Evolutionary conservation across 768 basidiomycete genomes (phyloP).

Genomic region (Termitomyces heimii): DNA sequence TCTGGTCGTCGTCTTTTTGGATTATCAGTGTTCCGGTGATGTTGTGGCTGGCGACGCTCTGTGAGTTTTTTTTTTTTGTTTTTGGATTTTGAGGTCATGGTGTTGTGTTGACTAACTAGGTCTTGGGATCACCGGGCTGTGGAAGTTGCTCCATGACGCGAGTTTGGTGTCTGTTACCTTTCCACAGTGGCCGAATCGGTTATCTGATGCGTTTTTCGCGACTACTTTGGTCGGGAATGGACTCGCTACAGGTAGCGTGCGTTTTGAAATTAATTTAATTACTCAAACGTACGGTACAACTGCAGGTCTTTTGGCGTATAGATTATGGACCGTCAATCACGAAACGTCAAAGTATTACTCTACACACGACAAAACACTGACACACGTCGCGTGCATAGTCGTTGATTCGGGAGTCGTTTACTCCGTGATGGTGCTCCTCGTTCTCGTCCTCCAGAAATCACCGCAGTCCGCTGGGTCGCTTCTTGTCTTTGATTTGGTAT

Average conservation of each 20-base stretch:
- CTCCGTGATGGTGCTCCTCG: not conserved
- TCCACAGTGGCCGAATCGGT: not conserved
- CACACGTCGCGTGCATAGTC: not conserved
- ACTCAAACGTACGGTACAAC: too few species aligned
- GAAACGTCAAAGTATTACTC: not conserved
- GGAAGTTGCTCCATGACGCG: not conserved
- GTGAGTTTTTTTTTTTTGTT: not conserved
- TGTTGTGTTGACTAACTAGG: too few species aligned
- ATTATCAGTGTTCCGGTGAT: not conserved
- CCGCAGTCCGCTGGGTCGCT: not conserved
- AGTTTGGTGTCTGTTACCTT: not conserved
- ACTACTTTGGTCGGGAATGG: conserved; percentile 1
- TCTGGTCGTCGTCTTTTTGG: conserved; percentile 1
- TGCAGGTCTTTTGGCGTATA: conserved; percentile 5
- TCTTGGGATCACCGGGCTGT: not conserved
- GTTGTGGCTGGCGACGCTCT: not conserved
- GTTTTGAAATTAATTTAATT: too few species aligned
- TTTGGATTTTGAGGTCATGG: too few species aligned
- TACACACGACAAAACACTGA: not conserved
- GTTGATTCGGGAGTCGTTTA: conserved; percentile 4
- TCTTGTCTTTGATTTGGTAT: not conserved
- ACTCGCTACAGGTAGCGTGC: not conserved
- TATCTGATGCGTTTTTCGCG: not conserved
- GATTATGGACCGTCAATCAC: not conserved
- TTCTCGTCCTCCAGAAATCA: not conserved